phyloP scores from a whole-genome alignment of 2,329 filamentous ascomycete species.

The Aspergillus versicolor region DNA sequence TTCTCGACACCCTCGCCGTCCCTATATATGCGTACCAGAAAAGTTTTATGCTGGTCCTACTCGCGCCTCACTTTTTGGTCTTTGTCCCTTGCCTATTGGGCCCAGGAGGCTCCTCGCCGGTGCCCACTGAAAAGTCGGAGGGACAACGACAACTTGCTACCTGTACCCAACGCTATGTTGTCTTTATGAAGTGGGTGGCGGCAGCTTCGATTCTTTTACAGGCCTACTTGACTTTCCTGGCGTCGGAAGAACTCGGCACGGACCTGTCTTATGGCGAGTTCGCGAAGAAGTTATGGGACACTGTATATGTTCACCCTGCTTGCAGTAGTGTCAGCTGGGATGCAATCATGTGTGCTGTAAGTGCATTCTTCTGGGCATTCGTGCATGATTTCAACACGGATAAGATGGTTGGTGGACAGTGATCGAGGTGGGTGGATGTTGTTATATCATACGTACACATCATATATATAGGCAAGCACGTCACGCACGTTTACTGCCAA shows the following conservation, averaged over 20 bases:
- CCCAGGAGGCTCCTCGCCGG: neutral
- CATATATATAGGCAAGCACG: too few species aligned
- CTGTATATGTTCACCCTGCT: constrained; percentile 57
- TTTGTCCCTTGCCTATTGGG: constrained; percentile 16
- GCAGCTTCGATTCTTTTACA: constrained; percentile 32
- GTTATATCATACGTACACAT: too few species aligned
- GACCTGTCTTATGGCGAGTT: constrained; percentile 6
- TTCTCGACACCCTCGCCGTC: constrained; percentile 19
- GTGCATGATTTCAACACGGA: neutral
- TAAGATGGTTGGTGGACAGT: neutral
- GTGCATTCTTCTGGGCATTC: neutral
- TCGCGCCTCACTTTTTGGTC: constrained; percentile 23
- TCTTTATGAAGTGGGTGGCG: constrained; percentile 26
- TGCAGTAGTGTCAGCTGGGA: constrained; percentile 59
- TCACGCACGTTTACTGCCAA: too few species aligned
- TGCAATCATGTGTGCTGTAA: constrained; percentile 52
- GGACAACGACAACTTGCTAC: neutral
- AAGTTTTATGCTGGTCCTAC: constrained; percentile 24
- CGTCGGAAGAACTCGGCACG: neutral
- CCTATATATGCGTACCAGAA: constrained; percentile 20
- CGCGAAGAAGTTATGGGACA: constrained; percentile 46
- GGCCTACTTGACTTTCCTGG: constrained; percentile 17
- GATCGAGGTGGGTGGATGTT: neutral
- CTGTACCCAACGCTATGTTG: constrained; percentile 6
- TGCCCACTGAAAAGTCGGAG: neutral